Evolutionary conservation across 2,329 filamentous ascomycete species (phyloP).

Genomic region (Podosphaera fusca): DNA sequence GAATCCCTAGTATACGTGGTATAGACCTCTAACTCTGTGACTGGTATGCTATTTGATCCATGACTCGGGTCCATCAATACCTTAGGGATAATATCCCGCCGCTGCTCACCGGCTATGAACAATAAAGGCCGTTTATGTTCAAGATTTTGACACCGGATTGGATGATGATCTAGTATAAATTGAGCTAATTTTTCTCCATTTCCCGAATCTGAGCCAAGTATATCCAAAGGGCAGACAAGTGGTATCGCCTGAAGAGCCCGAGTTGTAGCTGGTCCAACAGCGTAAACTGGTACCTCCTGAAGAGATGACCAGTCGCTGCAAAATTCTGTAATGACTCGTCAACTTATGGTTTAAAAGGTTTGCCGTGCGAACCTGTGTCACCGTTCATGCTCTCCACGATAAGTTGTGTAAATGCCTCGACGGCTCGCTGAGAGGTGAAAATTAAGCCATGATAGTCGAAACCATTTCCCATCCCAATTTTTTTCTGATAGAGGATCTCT

Average conservation of each 20-base stretch:
- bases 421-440: conserved; percentile 65
- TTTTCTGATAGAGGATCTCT: conserved; percentile 22
- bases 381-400: conserved; percentile 23
- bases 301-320: conserved; percentile 26
- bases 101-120: conserved; percentile 77
- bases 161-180: conserved; percentile 63
- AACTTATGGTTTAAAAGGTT: background rate
- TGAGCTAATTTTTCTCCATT: conserved; percentile 60
- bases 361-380: conserved; percentile 9
- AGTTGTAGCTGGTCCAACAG: conserved; percentile 60
- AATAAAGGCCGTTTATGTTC: conserved; percentile 37
- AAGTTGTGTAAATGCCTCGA: conserved; percentile 49
- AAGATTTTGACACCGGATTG: conserved; percentile 22
- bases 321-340: conserved; percentile 4
- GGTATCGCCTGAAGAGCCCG: conserved; percentile 40
- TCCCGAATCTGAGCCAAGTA: conserved; percentile 63
- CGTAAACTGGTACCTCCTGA: conserved; percentile 41
- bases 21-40: conserved; percentile 70
- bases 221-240: conserved; percentile 28
- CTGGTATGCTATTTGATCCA: conserved; percentile 27
- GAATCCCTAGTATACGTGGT: conserved; percentile 62
- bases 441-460: conserved; percentile 49
- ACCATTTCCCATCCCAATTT: conserved; percentile 19
- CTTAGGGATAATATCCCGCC: conserved; percentile 72
- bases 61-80: conserved; percentile 40